Conservation (phyloP, 2,329 filamentous ascomycete species). For the Neodidymelliopsis sp. region DNA sequence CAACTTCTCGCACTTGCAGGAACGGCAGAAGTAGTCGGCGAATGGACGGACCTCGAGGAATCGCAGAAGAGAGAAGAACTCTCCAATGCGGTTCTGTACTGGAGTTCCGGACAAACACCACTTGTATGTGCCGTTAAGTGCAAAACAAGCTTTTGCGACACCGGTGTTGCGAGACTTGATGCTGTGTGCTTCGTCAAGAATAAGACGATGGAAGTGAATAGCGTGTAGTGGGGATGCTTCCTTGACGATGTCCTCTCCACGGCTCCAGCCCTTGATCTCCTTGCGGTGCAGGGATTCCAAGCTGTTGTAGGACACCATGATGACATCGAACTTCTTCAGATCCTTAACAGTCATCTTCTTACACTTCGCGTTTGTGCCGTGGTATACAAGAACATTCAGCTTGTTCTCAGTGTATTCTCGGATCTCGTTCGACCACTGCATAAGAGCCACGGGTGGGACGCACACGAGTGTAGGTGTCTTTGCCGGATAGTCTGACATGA, state of each 20-base stretch:
- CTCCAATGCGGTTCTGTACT: constrained; percentile 94
- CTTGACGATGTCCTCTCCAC: constrained; percentile 81
- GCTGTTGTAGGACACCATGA: constrained; percentile 95
- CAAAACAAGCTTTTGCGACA: constrained; percentile 94
- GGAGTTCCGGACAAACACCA: constrained; percentile 97
- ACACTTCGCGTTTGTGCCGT: constrained; percentile 83
- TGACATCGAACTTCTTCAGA: constrained; percentile 84
- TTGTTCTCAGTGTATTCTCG: constrained; percentile 80
- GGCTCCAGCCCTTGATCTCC: constrained; percentile 87
- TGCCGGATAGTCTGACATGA: constrained; percentile 96
- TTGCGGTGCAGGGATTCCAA: constrained; percentile 92
- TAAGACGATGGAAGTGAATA: constrained; percentile 86
- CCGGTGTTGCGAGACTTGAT: constrained; percentile 91
- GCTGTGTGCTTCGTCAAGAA: constrained; percentile 93
- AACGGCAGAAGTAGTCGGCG: constrained; percentile 91
- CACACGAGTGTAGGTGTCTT: constrained; percentile 84
- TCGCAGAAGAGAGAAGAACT: constrained; percentile 92
- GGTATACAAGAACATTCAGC: constrained; percentile 88
- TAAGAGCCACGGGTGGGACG: constrained; percentile 89
- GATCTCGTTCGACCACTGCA: constrained; percentile 81
- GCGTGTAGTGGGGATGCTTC: constrained; percentile 79
- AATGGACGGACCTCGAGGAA: constrained; percentile 91
- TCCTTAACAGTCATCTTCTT: constrained; percentile 79
- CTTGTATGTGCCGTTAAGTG: constrained; percentile 84
- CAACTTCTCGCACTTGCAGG: constrained; percentile 78